A percentile compares a stretch with the other conserved stretches of the same genome.
Conservation (phyloP, 192 early-diverging fungal genomes). For the Linnemannia schmuckeri region DNA sequence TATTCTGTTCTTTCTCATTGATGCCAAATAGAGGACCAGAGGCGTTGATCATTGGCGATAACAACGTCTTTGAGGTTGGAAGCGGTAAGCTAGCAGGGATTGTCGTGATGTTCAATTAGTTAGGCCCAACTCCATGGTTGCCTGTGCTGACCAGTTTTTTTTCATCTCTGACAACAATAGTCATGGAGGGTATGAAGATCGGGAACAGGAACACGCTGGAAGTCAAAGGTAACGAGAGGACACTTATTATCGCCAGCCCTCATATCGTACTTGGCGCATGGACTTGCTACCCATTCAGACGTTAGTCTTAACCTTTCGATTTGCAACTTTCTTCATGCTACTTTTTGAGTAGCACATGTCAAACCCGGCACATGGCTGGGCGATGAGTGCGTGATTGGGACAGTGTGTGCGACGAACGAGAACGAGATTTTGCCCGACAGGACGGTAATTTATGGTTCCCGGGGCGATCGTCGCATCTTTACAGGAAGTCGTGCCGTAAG, state of each 20-base stretch:
- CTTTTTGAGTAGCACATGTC: conserved; percentile 60
- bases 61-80: conserved; percentile 83
- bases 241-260: not conserved
- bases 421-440: conserved; percentile 71
- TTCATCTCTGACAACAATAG: conserved; percentile 42
- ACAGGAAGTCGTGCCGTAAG: conserved; percentile 53
- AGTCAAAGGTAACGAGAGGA: conserved; percentile 65
- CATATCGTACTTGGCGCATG: not conserved
- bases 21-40: conserved; percentile 48
- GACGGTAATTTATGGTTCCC: conserved; percentile 76
- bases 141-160: not conserved
- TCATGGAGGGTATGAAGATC: conserved; percentile 74
- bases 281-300: not conserved
- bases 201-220: conserved; percentile 78
- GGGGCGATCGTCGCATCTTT: conserved; percentile 67
- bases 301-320: not conserved
- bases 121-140: not conserved
- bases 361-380: conserved; percentile 69
- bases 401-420: conserved; percentile 70
- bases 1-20: not conserved
- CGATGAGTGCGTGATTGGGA: conserved; percentile 79
- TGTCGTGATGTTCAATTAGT: not conserved
- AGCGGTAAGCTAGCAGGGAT: conserved; percentile 62
- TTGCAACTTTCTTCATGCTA: not conserved
- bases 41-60: conserved; percentile 75